These are phyloP conservation scores for Hansenula sp. DNA, from an alignment of 1,139 yeast species.

Conservation along the genomic window DNA sequence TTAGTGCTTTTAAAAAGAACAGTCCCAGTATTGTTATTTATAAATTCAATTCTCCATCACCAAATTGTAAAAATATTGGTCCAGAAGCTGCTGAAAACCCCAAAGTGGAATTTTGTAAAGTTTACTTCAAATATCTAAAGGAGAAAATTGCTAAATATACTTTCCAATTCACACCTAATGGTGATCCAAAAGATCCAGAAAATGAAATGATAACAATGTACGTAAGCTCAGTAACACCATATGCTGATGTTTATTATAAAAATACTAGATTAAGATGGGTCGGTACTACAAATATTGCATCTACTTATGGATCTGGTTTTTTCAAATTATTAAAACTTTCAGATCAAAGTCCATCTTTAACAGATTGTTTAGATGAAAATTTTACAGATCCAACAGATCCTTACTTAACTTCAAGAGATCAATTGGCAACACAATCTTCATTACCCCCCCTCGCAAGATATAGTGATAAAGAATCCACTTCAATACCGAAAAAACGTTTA, in stretches of 20 bases:
- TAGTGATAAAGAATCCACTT: constrained; percentile 22
- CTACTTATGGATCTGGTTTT: constrained; percentile 13
- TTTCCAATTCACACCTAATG: constrained; percentile 19
- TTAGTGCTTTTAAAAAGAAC: constrained; percentile 23
- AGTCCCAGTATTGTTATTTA: constrained; percentile 26
- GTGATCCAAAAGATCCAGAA: constrained; percentile 6
- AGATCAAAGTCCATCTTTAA: constrained; percentile 27
- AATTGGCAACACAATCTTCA: constrained; percentile 5
- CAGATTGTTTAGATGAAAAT: constrained; percentile 12
- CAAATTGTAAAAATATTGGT: no score
- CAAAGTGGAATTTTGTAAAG: constrained; percentile 18
- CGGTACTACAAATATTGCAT: constrained; percentile 16
- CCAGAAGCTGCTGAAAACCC: constrained; percentile 5
- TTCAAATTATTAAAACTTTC: constrained; percentile 24
- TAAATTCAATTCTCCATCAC: constrained; percentile 19
- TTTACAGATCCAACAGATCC: constrained; percentile 3
- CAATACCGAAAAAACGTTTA: constrained; percentile 27
- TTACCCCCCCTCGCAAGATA: constrained; percentile 19
- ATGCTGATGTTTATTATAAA: constrained; percentile 15
- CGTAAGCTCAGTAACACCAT: constrained; percentile 14
- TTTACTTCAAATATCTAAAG: constrained; percentile 12
- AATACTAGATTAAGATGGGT: constrained; percentile 21
- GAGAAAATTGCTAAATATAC: constrained; percentile 15
- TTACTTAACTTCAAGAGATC: constrained; percentile 3
- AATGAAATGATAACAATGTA: constrained; percentile 17